phyloP scores from a whole-genome alignment of 192 early-diverging fungal species.

The Rhizophagus prolifer region DNA sequence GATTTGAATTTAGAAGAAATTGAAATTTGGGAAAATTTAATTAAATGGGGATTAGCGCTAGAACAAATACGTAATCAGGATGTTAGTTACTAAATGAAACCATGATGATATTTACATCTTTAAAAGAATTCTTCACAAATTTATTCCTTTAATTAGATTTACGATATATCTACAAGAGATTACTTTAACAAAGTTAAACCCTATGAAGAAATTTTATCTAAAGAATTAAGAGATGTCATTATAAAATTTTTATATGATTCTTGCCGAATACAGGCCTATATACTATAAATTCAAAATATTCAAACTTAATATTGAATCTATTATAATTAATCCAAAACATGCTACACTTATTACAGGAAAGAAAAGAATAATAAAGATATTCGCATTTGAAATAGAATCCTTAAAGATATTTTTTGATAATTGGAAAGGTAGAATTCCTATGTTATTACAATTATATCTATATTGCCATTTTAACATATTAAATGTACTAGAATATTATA shows the following conservation, averaged over 20 bases:
- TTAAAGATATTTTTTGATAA: no score
- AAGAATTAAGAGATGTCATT: not conserved
- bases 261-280: not conserved
- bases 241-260: not conserved
- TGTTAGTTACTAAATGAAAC: no score
- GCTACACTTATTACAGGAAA: no score
- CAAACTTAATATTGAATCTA: not conserved
- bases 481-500: no score
- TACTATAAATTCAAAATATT: not conserved
- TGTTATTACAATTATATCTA: no score
- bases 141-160: slow-evolving; percentile 14
- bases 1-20: slow-evolving; percentile 18
- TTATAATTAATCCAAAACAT: no score
- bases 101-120: not conserved
- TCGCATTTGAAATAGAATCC: no score
- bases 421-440: no score
- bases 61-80: not conserved
- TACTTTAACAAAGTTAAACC: slow-evolving; percentile 2
- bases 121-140: not conserved
- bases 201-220: not conserved
- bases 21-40: slow-evolving; percentile 14
- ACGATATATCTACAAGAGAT: not conserved
- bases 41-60: slow-evolving; percentile 21
- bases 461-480: no score
- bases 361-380: no score